Conservation (phyloP, 2,329 filamentous ascomycete genomes). For the Pyricularia grisea region DNA sequence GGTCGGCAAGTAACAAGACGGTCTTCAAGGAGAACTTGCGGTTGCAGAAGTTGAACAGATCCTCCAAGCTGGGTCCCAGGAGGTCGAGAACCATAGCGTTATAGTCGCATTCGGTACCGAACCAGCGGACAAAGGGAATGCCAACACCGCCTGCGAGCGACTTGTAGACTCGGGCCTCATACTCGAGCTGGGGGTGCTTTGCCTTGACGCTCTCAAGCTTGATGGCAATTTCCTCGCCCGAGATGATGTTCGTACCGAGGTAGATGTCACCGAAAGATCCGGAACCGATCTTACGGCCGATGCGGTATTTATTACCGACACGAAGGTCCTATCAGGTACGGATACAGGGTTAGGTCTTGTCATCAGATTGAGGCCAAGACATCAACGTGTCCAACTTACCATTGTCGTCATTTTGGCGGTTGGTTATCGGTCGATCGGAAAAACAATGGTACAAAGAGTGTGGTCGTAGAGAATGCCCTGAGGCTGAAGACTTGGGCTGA, state of each 20-base stretch:
- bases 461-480: background rate
- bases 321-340: constrained; percentile 68
- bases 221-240: constrained; percentile 98
- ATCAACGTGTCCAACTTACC: constrained; percentile 25
- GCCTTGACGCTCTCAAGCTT: constrained; percentile 99
- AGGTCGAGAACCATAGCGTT: constrained; percentile 99
- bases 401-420: constrained; percentile 38
- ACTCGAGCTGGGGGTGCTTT: constrained; percentile 97
- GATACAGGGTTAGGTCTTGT: constrained; percentile 6
- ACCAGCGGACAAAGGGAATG: constrained; percentile 98
- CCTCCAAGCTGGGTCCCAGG: constrained; percentile 88
- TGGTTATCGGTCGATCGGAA: background rate
- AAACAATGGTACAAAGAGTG: background rate
- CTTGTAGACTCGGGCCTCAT: constrained; percentile 91
- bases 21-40: constrained; percentile 99
- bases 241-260: constrained; percentile 98
- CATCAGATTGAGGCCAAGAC: background rate
- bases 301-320: constrained; percentile 99
- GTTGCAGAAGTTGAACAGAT: constrained; percentile 99
- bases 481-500: background rate
- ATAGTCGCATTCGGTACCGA: constrained; percentile 98
- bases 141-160: constrained; percentile 91
- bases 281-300: constrained; percentile 97
- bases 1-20: constrained; percentile 88
- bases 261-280: constrained; percentile 98